Conservation (phyloP, 371 early-diverging fungal genomes). For the Zancudomyces culisetae region DNA sequence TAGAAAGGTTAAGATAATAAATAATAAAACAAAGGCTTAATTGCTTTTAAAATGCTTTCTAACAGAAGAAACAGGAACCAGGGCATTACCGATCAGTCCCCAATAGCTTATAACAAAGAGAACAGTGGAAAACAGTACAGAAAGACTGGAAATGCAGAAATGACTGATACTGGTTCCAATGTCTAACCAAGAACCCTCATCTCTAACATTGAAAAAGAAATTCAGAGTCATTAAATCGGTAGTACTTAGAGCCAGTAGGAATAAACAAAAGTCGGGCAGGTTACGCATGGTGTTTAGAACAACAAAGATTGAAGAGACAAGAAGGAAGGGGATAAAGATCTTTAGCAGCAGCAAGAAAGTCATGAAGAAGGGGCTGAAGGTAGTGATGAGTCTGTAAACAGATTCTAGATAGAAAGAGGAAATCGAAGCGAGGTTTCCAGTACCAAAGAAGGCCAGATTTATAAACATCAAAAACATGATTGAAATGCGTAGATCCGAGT, state of each 20-base stretch:
- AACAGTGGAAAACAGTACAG: slow-evolving; percentile 30
- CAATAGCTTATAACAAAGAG: slow-evolving; percentile 23
- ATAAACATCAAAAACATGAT: slow-evolving; percentile 70
- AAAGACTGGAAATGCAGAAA: slow-evolving; percentile 64
- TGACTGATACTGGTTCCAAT: slow-evolving; percentile 90
- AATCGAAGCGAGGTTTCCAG: slow-evolving; percentile 83
- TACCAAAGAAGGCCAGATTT: slow-evolving; percentile 87
- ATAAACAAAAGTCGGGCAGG: slow-evolving; percentile 64
- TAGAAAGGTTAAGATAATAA: no score
- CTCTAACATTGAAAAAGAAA: slow-evolving; percentile 83
- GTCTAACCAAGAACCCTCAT: slow-evolving; percentile 88
- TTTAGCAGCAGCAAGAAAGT: slow-evolving; percentile 62
- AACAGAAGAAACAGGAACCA: slow-evolving; percentile 10
- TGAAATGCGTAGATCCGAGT: slow-evolving; percentile 50
- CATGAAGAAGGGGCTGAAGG: slow-evolving; percentile 85
- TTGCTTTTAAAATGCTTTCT: neutral
- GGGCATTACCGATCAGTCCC: slow-evolving; percentile 20
- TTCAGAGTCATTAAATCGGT: slow-evolving; percentile 87
- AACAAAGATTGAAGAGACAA: slow-evolving; percentile 59
- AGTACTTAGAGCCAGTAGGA: slow-evolving; percentile 60
- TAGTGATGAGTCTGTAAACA: slow-evolving; percentile 79
- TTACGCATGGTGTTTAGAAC: slow-evolving; percentile 48
- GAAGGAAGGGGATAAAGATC: slow-evolving; percentile 79
- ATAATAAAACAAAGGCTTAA: neutral
- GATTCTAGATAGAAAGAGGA: slow-evolving; percentile 68